phyloP scores from a whole-genome alignment of 2,329 filamentous ascomycete species.

The Fusarium burgessii region DNA sequence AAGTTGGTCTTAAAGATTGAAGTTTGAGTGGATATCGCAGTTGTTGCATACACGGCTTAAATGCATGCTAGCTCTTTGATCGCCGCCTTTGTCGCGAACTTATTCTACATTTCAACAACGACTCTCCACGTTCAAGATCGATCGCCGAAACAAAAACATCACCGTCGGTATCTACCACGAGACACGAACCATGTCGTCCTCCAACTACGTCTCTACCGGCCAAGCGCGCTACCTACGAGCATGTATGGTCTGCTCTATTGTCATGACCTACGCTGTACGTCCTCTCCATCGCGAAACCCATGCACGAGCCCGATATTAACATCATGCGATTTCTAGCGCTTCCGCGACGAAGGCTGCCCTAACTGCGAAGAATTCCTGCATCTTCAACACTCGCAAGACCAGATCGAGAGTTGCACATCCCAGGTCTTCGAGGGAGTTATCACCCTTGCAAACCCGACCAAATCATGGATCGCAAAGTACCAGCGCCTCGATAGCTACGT shows the following conservation, averaged over 20 bases:
- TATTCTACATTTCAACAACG: constrained; percentile 5
- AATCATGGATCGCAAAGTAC: constrained; percentile 97
- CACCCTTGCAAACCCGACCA: constrained; percentile 81
- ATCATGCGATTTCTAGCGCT: constrained; percentile 68
- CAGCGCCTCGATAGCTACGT: constrained; percentile 91
- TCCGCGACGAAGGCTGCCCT: constrained; percentile 88
- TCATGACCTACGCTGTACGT: constrained; percentile 81
- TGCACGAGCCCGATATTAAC: constrained; percentile 22
- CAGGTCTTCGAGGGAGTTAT: constrained; percentile 96
- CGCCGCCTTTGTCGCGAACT: constrained; percentile 28
- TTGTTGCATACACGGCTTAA: constrained; percentile 39
- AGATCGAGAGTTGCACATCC: constrained; percentile 92
- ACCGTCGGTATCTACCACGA: neutral
- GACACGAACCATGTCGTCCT: constrained; percentile 51
- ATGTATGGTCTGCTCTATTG: constrained; percentile 98
- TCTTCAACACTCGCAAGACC: constrained; percentile 81
- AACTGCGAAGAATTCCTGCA: constrained; percentile 96
- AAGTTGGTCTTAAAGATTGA: constrained; percentile 6
- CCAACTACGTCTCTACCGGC: constrained; percentile 76
- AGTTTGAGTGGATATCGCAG: constrained; percentile 11
- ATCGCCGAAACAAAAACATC: neutral
- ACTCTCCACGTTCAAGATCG: constrained; percentile 4
- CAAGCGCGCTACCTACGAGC: constrained; percentile 91
- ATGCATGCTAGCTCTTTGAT: constrained; percentile 30
- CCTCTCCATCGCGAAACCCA: neutral